A percentile compares a stretch with the other conserved stretches of the same genome.
phyloP scores from a whole-genome alignment of 768 basidiomycete species.

The Thelephora ganbajun region DNA sequence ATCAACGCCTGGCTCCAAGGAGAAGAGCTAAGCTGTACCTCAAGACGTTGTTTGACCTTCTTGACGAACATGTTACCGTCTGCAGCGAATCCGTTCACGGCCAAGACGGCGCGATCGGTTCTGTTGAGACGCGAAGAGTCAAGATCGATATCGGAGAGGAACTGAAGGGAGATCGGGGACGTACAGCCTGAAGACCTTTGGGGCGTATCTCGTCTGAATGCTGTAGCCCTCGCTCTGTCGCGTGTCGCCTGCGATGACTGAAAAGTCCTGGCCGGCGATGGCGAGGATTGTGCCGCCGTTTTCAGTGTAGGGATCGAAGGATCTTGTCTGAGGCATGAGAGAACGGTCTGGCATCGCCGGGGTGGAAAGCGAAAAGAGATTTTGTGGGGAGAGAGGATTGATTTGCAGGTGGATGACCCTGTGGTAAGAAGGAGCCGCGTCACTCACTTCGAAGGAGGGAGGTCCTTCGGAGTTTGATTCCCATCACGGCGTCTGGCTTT shows the following conservation, averaged over 20 bases:
- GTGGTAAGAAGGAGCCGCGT: no score
- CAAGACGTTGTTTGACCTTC: constrained; percentile 86
- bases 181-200: constrained; percentile 89
- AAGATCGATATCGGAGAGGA: background rate
- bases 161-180: constrained; percentile 19
- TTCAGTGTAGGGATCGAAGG: constrained; percentile 82
- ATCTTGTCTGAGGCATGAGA: constrained; percentile 29
- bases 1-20: background rate
- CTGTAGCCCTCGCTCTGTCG: constrained; percentile 93
- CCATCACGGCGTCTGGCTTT: no score
- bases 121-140: constrained; percentile 24
- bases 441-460: no score
- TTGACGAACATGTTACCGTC: constrained; percentile 98
- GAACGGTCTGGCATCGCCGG: background rate
- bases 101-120: constrained; percentile 85
- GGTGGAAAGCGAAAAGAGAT: no score
- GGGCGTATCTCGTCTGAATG: constrained; percentile 95
- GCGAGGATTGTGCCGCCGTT: constrained; percentile 96
- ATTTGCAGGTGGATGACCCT: no score
- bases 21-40: constrained; percentile 51
- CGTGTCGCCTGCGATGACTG: constrained; percentile 93
- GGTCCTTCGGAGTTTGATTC: no score
- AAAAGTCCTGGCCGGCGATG: constrained; percentile 87
- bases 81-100: constrained; percentile 94
- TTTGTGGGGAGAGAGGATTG: no score